phyloP scores from a whole-genome alignment of 139 green algal species.

The Micromonas pusilla region DNA sequence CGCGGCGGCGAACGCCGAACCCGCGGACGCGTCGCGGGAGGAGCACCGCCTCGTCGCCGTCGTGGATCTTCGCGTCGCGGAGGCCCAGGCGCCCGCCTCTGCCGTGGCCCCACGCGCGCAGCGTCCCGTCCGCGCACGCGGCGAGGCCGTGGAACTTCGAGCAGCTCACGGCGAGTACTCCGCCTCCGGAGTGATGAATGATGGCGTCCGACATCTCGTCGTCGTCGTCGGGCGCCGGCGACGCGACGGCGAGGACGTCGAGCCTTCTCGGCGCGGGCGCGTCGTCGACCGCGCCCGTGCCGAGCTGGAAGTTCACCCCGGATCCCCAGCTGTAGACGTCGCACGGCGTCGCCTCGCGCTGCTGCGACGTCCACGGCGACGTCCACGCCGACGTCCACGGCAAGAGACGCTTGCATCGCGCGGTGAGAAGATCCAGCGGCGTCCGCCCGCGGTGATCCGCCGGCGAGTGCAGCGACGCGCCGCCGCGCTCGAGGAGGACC shows the following conservation, averaged over 20 bases:
- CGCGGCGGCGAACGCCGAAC: slow-evolving; percentile 27
- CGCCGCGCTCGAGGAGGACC: slow-evolving; percentile 55
- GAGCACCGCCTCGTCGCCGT: slow-evolving; percentile 58
- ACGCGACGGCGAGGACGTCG: not conserved
- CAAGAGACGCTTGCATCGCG: no score
- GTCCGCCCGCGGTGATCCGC: not conserved
- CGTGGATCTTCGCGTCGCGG: slow-evolving; percentile 71
- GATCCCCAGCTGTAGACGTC: slow-evolving; percentile 79
- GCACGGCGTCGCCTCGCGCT: not conserved
- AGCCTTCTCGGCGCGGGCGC: slow-evolving; percentile 36
- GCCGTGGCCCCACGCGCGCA: slow-evolving; percentile 83
- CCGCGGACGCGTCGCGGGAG: slow-evolving; percentile 38
- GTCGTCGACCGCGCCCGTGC: slow-evolving; percentile 66
- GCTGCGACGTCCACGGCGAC: not conserved
- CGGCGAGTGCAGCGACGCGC: slow-evolving; percentile 35
- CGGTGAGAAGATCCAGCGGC: not conserved
- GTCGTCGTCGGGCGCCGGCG: not conserved
- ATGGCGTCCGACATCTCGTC: no score
- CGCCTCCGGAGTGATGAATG: not conserved
- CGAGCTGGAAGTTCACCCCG: slow-evolving; percentile 87
- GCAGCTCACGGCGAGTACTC: slow-evolving; percentile 49
- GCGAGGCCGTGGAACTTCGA: slow-evolving; percentile 84
- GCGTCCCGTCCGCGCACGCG: slow-evolving; percentile 53
- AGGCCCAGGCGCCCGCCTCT: slow-evolving; percentile 79
- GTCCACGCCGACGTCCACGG: not conserved